These are phyloP conservation scores for Salix suchowensis DNA, from an alignment of 345 rosid species.

Conservation along the genomic window DNA sequence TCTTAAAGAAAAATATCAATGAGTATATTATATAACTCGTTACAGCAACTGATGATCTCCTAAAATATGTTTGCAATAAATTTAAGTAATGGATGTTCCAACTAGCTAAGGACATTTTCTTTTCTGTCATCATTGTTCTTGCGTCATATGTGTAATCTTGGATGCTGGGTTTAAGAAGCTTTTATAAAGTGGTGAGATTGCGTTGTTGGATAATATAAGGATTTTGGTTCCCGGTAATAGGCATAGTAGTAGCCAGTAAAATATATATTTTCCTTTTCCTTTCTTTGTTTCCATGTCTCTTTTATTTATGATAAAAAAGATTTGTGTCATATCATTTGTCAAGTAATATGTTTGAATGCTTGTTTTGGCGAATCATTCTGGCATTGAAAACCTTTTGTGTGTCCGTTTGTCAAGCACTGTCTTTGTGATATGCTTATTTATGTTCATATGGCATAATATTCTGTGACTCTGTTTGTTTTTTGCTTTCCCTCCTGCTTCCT, in stretches of 20 bases:
- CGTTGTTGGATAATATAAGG: neutral
- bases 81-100: neutral
- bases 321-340: constrained; percentile 22
- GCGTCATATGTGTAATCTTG: neutral
- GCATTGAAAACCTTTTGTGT: constrained; percentile 11
- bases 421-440: neutral
- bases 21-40: neutral
- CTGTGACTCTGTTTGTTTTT: neutral
- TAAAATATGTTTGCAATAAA: neutral
- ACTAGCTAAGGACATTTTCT: neutral
- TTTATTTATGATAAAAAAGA: neutral
- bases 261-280: neutral
- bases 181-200: neutral
- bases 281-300: no score
- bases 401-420: constrained; percentile 24
- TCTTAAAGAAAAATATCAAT: neutral
- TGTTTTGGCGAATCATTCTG: constrained; percentile 17
- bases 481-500: neutral
- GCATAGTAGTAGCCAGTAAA: neutral
- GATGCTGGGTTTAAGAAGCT: neutral
- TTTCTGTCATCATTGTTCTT: neutral
- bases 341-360: neutral
- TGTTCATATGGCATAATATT: constrained; percentile 7
- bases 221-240: neutral
- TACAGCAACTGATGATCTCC: neutral